Percentiles rank a stretch among this genome's conserved stretches.
Conservation (phyloP, 2,329 filamentous ascomycete species). For the Pezicula neosporulosa region DNA sequence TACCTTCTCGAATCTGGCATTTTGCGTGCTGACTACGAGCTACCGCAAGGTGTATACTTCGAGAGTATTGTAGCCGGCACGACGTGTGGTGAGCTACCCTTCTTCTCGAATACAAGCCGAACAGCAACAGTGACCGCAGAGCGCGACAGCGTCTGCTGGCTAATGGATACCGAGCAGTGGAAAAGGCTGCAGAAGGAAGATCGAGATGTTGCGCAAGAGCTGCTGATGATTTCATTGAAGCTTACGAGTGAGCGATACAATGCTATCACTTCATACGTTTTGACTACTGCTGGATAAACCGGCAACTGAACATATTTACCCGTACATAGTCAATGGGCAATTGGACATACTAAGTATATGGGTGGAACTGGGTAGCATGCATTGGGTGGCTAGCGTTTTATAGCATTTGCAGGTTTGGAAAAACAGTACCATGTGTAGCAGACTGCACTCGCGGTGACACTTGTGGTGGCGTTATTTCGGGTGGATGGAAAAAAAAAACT, state of each 20-base stretch:
- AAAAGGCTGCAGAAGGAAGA: conserved; percentile 66
- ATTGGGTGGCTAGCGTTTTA: too few relatives aligned
- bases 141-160: conserved; percentile 77
- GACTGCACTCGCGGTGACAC: too few relatives aligned
- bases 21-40: conserved; percentile 82
- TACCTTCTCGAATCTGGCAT: conserved; percentile 90
- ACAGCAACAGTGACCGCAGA: conserved; percentile 87
- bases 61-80: conserved; percentile 93
- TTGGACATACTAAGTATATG: not conserved
- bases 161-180: conserved; percentile 72
- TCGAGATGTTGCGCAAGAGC: conserved; percentile 75
- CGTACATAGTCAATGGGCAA: not conserved
- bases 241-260: conserved; percentile 92
- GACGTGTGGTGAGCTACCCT: conserved; percentile 92
- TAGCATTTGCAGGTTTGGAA: too few relatives aligned
- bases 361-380: not conserved
- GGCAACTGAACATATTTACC: not conserved
- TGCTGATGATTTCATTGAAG: conserved; percentile 86
- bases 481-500: too few relatives aligned
- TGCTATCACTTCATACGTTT: conserved; percentile 53
- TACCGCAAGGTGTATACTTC: conserved; percentile 83
- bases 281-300: conserved; percentile 35
- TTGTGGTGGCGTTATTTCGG: too few relatives aligned
- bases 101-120: conserved; percentile 86
- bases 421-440: too few relatives aligned